Evolutionary conservation across 352 stramenopile species (phyloP).

Genomic region (Globisporangium nagaii): DNA sequence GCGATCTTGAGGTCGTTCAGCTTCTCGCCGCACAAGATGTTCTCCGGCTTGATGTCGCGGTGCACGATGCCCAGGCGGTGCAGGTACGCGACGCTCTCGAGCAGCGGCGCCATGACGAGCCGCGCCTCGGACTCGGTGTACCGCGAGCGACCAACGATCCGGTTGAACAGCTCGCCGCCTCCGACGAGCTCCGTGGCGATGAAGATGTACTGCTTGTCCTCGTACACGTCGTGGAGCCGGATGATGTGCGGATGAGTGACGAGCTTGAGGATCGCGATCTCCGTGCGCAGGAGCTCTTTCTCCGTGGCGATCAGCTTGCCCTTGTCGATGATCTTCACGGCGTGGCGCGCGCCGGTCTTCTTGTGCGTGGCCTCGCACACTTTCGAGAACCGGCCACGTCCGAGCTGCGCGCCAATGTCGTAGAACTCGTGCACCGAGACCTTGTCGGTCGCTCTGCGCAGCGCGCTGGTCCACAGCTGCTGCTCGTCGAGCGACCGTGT

Average conservation of each 20-base stretch:
- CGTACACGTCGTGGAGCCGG: conserved; percentile 86
- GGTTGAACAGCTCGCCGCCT: conserved; percentile 97
- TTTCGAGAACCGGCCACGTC: conserved; percentile 83
- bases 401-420: conserved; percentile 83
- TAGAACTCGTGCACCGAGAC: conserved; percentile 89
- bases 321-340: conserved; percentile 94
- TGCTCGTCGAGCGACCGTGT: conserved; percentile 68
- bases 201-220: conserved; percentile 93
- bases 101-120: conserved; percentile 80
- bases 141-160: conserved; percentile 86
- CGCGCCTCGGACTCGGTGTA: conserved; percentile 89
- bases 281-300: conserved; percentile 86
- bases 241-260: conserved; percentile 90
- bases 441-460: conserved; percentile 84
- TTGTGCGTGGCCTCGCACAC: conserved; percentile 81
- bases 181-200: conserved; percentile 97
- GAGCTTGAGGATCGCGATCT: conserved; percentile 93
- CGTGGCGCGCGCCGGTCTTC: conserved; percentile 55
- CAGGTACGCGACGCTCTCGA: conserved; percentile 89
- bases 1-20: conserved; percentile 88
- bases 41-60: conserved; percentile 86
- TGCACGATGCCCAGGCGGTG: conserved; percentile 90
- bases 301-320: conserved; percentile 82
- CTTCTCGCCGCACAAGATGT: conserved; percentile 85
- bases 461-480: conserved; percentile 63